Evolutionary conservation across 441 rosid species (phyloP), one percentile per base, ranked within the genome.

Genomic region (Sinapis alba): DNA sequence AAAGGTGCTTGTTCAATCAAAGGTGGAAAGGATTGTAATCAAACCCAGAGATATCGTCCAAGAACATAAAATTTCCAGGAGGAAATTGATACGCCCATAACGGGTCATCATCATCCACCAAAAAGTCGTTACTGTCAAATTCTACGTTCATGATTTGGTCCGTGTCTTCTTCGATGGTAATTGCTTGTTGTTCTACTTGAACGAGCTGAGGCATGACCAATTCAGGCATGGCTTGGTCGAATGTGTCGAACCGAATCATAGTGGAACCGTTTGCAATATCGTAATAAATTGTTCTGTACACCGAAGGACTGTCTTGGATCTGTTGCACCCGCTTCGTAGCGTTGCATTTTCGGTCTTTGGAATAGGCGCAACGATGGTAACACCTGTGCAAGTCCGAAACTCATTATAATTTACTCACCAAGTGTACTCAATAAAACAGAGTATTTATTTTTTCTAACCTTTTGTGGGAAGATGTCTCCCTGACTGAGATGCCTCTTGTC

Each of bases 261-360:
- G 10, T 43, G 11, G 71, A 13, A 65, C 32, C 47, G 36, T 73
- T n/a, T 19, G 16, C 1, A 21, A 26, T 1, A 7, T 73, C 47
- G 21, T 67, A n/a, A n/a, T n/a, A n/a, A n/a, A n/a, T n/a, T n/a
- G n/a, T n/a, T n/a, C n/a, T n/a, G n/a, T n/a, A n/a, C n/a, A n/a
- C n/a, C n/a, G n/a, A n/a, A n/a, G n/a, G n/a, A n/a, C n/a, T n/a
- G n/a, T 75, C 62, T 75, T 75, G 72, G 20, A 75, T 59, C 58
- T 68, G 28, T 6, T 75, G 78, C 12, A 75, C 78, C 10, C 15
- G 62, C 62, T 75, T 75, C 21, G 6, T 50, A 30, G 78, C 78
- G 5, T 60, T 47, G 16, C 73, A 75, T 7, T 74, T 66, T 50
- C 20, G 8, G 4, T 73, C 56, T 51, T 75, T 68, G 7, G 27